Percentiles rank a stretch among this genome's conserved stretches.
Evolutionary conservation across 495 filamentous ascomycete species (phyloP).

Genomic region (Eremomyces bilateralis): DNA sequence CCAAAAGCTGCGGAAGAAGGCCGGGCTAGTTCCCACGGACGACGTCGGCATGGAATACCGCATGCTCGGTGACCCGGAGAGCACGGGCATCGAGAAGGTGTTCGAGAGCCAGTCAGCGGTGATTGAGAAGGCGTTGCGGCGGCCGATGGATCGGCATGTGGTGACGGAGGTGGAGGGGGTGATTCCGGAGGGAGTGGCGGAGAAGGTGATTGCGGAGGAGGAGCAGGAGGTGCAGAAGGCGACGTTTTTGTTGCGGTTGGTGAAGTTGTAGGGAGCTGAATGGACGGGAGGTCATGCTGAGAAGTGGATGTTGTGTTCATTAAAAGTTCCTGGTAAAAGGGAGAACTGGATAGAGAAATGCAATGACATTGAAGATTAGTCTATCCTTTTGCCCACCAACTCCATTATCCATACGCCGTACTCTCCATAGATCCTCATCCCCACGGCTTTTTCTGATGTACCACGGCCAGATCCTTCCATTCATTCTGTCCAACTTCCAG

Average conservation of each 20-base stretch:
- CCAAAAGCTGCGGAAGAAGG: slow-evolving; percentile 63
- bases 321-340: no score
- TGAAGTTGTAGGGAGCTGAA: slow-evolving; percentile 38
- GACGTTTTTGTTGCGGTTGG: slow-evolving; percentile 59
- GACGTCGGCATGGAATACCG: slow-evolving; percentile 72
- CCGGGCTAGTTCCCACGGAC: slow-evolving; percentile 57
- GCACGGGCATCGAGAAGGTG: slow-evolving; percentile 46
- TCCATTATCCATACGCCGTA: no score
- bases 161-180: slow-evolving; percentile 41
- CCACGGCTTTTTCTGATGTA: no score
- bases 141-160: slow-evolving; percentile 56
- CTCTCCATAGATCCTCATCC: no score
- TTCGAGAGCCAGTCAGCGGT: slow-evolving; percentile 43
- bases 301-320: no score
- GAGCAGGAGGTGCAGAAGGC: slow-evolving; percentile 79
- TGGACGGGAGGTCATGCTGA: not conserved
- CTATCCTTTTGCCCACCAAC: no score
- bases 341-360: no score
- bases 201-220: slow-evolving; percentile 55
- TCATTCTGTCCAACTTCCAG: no score
- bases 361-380: no score
- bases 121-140: slow-evolving; percentile 61
- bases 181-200: slow-evolving; percentile 29
- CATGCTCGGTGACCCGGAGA: slow-evolving; percentile 54
- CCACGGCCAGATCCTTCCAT: no score